Base-by-base conservation (phyloP, 805 yeast species). In the Candida tammaniensis region DNA sequence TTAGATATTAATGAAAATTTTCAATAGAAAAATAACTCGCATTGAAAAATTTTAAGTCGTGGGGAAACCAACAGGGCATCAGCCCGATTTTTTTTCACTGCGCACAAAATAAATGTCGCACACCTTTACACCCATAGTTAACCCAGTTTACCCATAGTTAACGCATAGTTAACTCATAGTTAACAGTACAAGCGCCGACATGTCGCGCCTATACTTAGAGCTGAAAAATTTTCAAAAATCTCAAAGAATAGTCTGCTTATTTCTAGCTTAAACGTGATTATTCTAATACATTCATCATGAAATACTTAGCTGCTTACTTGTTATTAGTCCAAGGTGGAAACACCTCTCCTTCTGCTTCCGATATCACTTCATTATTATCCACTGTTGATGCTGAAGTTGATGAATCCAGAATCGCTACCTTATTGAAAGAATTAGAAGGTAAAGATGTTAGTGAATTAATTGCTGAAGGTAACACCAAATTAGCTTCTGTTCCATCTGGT, bases 391-490 rank as follows among this genome's bases (percentile, higher is more conserved):
- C 64, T 39, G 71, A 67, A 55, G 61, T 63, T 43, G 72, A 68
- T 56, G 53, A 57, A 38, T 96, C 91, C 62, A 86, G 83, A 61
- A 60, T 68, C 61, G 55, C 68, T 44, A 68, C 64, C 56, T 55
- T 68, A 52, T 67, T 54, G 58, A 65, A 72, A 54, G 68, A 64
- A 61, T 72, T 68, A 53, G 72, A 64, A 49, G 72, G 72, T 52
- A 58, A 64, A 55, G 53, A 64, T 61, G 78, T 64, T 60, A 62
- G 62, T 63, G 66, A 70, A 62, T 47, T 62, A 61, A 44, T 68
- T 61, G 84, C 95, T 59, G 93, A 81, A 75, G 98, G 98, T 78
- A 73, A 84, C 73, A 73, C 83, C 74, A 93, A 93, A 79, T 85
- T 93, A 66, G 94, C 98, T 56, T 81, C 98, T 54, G 93, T 69